These are phyloP conservation scores for Nelumbo lutea DNA, from an alignment of 164 flowering plant genomes.

Conservation along the genomic window DNA sequence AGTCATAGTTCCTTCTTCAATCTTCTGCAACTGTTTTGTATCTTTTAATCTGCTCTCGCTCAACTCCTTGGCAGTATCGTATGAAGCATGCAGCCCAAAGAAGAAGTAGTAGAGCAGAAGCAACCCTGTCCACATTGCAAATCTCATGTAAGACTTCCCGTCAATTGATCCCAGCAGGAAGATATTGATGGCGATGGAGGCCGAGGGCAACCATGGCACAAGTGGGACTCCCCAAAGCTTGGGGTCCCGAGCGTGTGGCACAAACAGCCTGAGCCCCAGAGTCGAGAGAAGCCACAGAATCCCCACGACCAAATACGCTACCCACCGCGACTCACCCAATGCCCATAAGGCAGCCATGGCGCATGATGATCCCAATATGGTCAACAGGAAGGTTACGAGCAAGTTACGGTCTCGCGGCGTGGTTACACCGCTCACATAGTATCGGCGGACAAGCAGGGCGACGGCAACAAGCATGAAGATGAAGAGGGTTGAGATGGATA, in stretches of 20 bases:
- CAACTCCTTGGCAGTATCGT: constrained; percentile 35
- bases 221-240: constrained; percentile 50
- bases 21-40: background rate
- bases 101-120: constrained; percentile 45
- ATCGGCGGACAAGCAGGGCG: constrained; percentile 58
- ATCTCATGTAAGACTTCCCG: constrained; percentile 33
- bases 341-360: constrained; percentile 49
- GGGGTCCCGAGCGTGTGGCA: constrained; percentile 43
- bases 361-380: constrained; percentile 44
- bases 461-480: constrained; percentile 64
- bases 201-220: constrained; percentile 64
- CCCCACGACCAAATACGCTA: constrained; percentile 29
- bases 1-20: background rate
- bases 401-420: constrained; percentile 26
- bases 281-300: constrained; percentile 50
- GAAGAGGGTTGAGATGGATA: constrained; percentile 66
- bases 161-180: constrained; percentile 58
- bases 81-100: constrained; percentile 48
- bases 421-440: constrained; percentile 51
- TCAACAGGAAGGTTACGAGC: constrained; percentile 25
- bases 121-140: constrained; percentile 37
- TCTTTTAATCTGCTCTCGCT: background rate
- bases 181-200: constrained; percentile 43
- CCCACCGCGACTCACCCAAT: constrained; percentile 24
- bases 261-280: constrained; percentile 21